A percentile compares a stretch with the other conserved stretches of the same genome.
phyloP scores from a whole-genome alignment of 1,284 basidiomycete genomes.

The Sporisorium scitamineum region DNA sequence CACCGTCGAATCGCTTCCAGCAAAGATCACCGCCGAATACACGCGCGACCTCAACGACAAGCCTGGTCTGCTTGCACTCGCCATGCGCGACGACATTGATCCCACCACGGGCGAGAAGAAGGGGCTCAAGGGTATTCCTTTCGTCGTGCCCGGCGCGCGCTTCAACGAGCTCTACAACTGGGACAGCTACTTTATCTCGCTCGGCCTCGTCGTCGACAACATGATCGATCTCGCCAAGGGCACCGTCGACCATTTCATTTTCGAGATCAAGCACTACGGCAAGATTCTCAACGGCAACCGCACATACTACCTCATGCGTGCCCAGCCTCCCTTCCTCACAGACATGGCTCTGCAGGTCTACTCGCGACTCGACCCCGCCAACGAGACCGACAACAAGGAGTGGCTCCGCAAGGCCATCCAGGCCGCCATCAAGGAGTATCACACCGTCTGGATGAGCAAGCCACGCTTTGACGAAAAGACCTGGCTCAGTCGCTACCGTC shows the following conservation, averaged over 20 bases:
- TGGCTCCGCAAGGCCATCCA: conserved; percentile 96
- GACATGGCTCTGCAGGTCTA: conserved; percentile 98
- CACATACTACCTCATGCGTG: conserved; percentile 83
- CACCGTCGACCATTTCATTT: conserved; percentile 98
- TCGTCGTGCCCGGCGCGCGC: conserved; percentile 95
- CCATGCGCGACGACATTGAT: conserved; percentile 88
- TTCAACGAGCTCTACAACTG: conserved; percentile 87
- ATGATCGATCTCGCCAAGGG: conserved; percentile 92
- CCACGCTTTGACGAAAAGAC: conserved; percentile 93
- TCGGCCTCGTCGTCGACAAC: conserved; percentile 93
- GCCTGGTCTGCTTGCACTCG: conserved; percentile 92
- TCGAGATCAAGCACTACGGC: conserved; percentile 97
- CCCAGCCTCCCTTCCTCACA: conserved; percentile 97
- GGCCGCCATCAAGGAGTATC: conserved; percentile 98
- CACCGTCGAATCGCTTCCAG: conserved; percentile 89
- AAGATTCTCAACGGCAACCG: conserved; percentile 73
- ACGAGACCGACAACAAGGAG: conserved; percentile 81
- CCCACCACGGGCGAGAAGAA: conserved; percentile 69
- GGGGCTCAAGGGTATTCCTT: conserved; percentile 88
- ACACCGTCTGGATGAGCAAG: conserved; percentile 93
- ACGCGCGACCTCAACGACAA: conserved; percentile 93
- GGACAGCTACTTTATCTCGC: conserved; percentile 85
- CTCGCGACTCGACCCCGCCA: conserved; percentile 88
- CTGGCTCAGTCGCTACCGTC: conserved; percentile 91
- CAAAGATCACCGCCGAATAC: conserved; percentile 86